These are phyloP conservation scores for Kwoniella dendrophila DNA, from an alignment of 768 basidiomycete species.

Conservation along the genomic window DNA sequence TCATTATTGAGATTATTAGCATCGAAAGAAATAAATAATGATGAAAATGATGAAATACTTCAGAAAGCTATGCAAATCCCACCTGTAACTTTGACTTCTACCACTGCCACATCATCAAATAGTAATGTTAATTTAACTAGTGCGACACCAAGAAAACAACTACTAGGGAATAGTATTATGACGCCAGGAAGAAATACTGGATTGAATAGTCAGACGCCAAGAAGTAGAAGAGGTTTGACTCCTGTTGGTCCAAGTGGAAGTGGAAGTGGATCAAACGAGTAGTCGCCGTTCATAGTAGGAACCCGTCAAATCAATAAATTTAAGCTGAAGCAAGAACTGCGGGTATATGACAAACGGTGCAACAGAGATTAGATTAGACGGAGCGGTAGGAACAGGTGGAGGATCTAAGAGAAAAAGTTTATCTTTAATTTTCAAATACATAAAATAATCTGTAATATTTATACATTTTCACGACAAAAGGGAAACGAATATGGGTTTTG, in stretches of 20 bases:
- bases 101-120: background rate
- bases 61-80: slow-evolving; percentile 34
- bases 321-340: too few relatives aligned
- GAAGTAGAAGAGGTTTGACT: slow-evolving; percentile 10
- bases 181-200: slow-evolving; percentile 15
- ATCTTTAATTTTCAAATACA: too few relatives aligned
- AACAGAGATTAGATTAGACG: too few relatives aligned
- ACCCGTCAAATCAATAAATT: too few relatives aligned
- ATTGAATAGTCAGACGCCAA: slow-evolving; percentile 7
- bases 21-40: slow-evolving; percentile 38
- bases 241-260: background rate
- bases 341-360: too few relatives aligned
- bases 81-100: slow-evolving; percentile 21
- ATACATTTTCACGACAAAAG: too few relatives aligned
- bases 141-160: slow-evolving; percentile 11
- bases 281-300: too few relatives aligned
- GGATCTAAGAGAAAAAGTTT: too few relatives aligned
- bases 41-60: slow-evolving; percentile 31
- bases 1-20: slow-evolving; percentile 48
- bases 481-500: too few relatives aligned
- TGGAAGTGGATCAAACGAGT: too few relatives aligned
- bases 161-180: background rate
- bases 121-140: background rate
- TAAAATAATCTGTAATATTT: too few relatives aligned
- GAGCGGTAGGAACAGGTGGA: too few relatives aligned